Evolutionary conservation across 2,329 filamentous ascomycete species (phyloP), one percentile per base, ranked within the genome.

Genomic region (Colletotrichum siamense): DNA sequence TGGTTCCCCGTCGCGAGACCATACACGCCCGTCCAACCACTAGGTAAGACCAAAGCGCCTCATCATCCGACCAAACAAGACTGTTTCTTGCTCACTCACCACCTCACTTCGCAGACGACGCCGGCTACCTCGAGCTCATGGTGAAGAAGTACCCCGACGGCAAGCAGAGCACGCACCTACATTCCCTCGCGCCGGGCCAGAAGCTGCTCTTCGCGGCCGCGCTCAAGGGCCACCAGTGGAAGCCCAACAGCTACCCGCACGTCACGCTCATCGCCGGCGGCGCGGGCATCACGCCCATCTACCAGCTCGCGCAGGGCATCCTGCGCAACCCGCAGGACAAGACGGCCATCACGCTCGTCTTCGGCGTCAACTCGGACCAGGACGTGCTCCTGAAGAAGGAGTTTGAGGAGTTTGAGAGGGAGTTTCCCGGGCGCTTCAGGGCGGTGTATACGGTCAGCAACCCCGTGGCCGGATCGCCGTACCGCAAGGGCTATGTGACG

Each of bases 251-350:
- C 81, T 86, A 83, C 80, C 81, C 80, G 5, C 87, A 90, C 77
- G 83, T 95, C n/a, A 89, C 91, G 4, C 87, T 95, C 52, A 90
- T 95, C 59, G 94, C 94, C 1, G 94, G 94, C 61, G 94, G 94
- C 15, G 93, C 92, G 0, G 94, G 94, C 22, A 94, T 95, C 78
- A 95, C 93, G 1, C 94, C 94, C 0, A 89, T 93, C 78, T 94
- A 91, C 81, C 92, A 94, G 81, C 88, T 94, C 3, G 87, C 90
- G 3, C 89, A 88, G 65, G 91, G 91, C 3, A 93, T 94, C 72
- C 85, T 94, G n/a, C 83, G 85, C 61, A 91, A 94, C 80, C 88
- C 92, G 0, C 83, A 87, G 2, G 93, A 95, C 79, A 86, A 85
- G 75, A 95, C 94, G 2, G 88, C 87, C 69, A 87, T 95, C 59